Percentiles rank a stretch among this genome's conserved stretches.
Conservation (phyloP, 225 moss, liverwort and hornwort genomes). For the Climacium dendroides region DNA sequence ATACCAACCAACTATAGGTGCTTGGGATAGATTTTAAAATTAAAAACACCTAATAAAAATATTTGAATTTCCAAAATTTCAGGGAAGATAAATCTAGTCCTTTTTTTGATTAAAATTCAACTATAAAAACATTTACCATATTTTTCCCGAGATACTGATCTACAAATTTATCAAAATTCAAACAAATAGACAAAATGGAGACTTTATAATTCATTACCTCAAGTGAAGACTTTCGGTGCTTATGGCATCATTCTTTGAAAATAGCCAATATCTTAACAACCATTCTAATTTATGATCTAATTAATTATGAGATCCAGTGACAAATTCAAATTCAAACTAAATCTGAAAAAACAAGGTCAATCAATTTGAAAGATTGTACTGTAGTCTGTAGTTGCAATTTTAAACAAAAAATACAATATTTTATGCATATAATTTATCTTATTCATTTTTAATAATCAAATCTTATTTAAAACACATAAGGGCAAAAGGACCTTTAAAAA, state of each 20-base stretch:
- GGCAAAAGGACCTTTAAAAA: not conserved
- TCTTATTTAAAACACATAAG: not conserved
- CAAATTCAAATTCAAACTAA: not conserved
- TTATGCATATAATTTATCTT: not conserved
- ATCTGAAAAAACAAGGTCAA: not conserved
- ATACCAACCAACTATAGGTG: not conserved
- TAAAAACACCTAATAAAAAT: not conserved
- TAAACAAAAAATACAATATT: not conserved
- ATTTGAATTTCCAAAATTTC: accelerated
- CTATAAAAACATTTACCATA: not conserved
- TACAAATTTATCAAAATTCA: not conserved
- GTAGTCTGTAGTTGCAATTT: not conserved
- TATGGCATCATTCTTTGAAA: not conserved
- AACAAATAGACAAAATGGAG: too few species aligned
- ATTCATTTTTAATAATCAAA: not conserved
- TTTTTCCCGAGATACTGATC: not conserved
- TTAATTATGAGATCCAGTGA: accelerated
- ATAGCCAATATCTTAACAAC: not conserved
- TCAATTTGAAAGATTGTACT: not conserved
- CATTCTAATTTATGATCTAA: not conserved
- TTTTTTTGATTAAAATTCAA: not conserved
- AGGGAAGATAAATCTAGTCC: accelerated
- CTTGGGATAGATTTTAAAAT: too few species aligned
- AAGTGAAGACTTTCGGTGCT: too few species aligned
- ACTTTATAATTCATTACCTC: too few species aligned